Base-by-base conservation (phyloP, 2,329 filamentous ascomycete genomes). In the Alternaria alternata region DNA sequence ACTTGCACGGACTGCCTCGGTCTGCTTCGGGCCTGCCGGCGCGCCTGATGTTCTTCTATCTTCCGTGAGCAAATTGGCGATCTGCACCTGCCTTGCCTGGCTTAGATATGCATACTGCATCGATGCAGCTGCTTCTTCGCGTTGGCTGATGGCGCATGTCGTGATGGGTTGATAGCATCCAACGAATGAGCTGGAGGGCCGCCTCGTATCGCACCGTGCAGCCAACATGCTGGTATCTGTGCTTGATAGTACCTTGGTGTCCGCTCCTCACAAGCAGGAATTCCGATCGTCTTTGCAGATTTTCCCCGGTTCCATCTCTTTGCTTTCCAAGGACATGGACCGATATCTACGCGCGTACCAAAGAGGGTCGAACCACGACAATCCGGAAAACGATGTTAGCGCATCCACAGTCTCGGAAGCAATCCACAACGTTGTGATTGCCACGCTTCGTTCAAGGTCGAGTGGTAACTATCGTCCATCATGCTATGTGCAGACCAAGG, bases 1-100 rank as follows among this genome's bases (percentile, higher is more conserved):
- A n/a, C 22, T 26, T 28, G 16, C n/a, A 46, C 42, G 12, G 16
- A 32, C 28, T 34, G n/a, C 42, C 39, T 57, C 57, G 53, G 49
- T 46, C 43, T 48, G 51, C 44, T 42, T 51, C 41, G 57, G 32
- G 39, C 41, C 48, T 30, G 39, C 39, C 44, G 38, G 54, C 47
- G 22, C 42, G 51, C 30, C 59, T 42, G 46, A 39, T 20, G 7
- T 38, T 18, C 16, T 38, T 36, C 32, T 18, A 24, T 34, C 32
- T 16, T 51, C 16, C 20, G 16, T 51, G 16, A 36, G 52, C 52
- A 46, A 42, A 39, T 60, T 60, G 32, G 7, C 44, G 16, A 48
- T 55, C 39, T 16, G 46, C 52, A 62, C 62, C 62, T 64, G 56
- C 59, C 59, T 57, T 36, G 52, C 55, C 20, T 5, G 55, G 59